These are phyloP conservation scores for Ambispora gerdemannii DNA, from an alignment of 192 early-diverging fungal species.

Conservation along the genomic window DNA sequence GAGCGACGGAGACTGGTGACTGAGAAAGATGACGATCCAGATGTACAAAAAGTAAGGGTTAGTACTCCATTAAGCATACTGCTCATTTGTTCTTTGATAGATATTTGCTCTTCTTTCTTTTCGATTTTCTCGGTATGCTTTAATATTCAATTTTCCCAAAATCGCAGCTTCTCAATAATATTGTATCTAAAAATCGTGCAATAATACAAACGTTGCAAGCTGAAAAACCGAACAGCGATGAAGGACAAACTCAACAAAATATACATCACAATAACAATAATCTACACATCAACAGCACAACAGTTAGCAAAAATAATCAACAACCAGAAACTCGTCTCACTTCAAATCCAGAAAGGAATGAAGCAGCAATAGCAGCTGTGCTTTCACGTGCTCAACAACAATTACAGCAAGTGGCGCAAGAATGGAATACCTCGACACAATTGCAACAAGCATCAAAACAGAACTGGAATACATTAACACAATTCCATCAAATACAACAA, in stretches of 20 bases:
- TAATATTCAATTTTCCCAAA: not conserved
- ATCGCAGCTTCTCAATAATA: not conserved
- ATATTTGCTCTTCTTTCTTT: not conserved
- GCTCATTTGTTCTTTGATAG: not conserved
- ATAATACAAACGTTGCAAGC: not conserved
- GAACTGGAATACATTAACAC: not conserved
- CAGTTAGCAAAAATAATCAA: not conserved
- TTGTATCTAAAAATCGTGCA: not conserved
- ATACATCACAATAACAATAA: not conserved
- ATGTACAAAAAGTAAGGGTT: not conserved
- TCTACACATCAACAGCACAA: not conserved
- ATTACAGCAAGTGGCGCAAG: not conserved
- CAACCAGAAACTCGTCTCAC: not conserved
- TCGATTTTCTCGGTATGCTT: not conserved
- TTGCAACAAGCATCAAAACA: not conserved
- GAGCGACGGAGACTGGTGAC: not conserved
- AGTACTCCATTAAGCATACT: not conserved
- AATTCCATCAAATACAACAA: not conserved
- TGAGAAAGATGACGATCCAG: not conserved
- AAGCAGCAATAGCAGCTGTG: not conserved
- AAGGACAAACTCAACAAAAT: not conserved
- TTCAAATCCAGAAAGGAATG: too few species aligned
- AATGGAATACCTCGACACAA: not conserved
- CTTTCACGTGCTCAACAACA: not conserved
- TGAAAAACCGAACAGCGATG: not conserved